Conservation (phyloP, 164 flowering plant genomes). For the Vitis labrusca region DNA sequence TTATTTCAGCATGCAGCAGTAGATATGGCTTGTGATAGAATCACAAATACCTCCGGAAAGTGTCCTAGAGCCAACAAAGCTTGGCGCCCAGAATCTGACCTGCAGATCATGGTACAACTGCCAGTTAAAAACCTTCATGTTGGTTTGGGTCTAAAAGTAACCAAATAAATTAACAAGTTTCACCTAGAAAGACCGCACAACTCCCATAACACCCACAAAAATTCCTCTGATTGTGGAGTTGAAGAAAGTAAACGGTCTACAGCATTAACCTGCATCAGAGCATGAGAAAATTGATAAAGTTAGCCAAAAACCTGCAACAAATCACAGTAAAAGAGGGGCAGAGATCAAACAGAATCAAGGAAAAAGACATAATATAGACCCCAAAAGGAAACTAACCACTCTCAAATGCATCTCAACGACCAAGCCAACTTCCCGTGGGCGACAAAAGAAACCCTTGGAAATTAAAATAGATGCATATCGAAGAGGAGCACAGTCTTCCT, state of each 20-base stretch:
- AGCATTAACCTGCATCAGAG: conserved; percentile 61
- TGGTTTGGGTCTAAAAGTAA: not conserved
- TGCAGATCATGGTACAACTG: conserved; percentile 31
- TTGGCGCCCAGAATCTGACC: conserved; percentile 94
- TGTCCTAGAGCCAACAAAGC: conserved; percentile 75
- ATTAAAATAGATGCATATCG: conserved; percentile 72
- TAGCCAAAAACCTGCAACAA: not conserved
- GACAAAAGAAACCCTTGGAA: conserved; percentile 82
- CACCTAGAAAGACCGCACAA: conserved; percentile 90
- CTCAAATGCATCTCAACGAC: conserved; percentile 74
- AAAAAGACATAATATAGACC: not conserved
- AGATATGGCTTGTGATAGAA: not conserved
- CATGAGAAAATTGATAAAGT: not conserved
- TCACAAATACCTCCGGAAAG: conserved; percentile 79
- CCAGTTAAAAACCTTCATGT: conserved; percentile 2
- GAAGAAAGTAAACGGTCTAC: conserved; percentile 69
- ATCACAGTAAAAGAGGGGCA: not conserved
- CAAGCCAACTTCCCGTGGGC: conserved; percentile 62
- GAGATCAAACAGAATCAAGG: not conserved
- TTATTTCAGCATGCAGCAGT: not conserved
- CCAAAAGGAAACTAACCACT: conserved; percentile 59
- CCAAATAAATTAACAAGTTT: conserved; percentile 2
- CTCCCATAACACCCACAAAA: conserved; percentile 90
- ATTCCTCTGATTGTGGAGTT: conserved; percentile 71
- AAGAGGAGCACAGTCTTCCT: conserved; percentile 72